A percentile compares a stretch with the other conserved stretches of the same genome.
phyloP scores from a whole-genome alignment of 73 alveolate species.

The Paramecium tetraurelia region DNA sequence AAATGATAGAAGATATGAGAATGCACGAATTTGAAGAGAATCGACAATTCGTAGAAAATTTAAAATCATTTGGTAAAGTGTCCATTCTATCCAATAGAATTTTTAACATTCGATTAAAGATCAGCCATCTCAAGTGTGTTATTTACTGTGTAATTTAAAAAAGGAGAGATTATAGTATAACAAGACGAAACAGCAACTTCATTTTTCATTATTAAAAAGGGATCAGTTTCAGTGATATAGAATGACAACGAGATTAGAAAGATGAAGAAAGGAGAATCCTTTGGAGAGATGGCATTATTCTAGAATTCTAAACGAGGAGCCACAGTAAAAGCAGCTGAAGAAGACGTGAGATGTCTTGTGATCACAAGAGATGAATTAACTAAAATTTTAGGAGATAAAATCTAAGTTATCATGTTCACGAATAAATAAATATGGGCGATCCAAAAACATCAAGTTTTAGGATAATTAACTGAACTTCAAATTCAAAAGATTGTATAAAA shows the following conservation, averaged over 20 bases:
- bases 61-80: conserved; percentile 48
- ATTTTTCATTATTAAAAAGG: conserved; percentile 56
- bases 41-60: conserved; percentile 42
- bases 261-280: conserved; percentile 71
- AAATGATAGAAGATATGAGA: conserved; percentile 58
- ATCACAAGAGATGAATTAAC: conserved; percentile 56
- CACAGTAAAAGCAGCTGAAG: conserved; percentile 67
- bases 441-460: neutral
- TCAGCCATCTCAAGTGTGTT: conserved; percentile 9
- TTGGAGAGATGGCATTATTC: conserved; percentile 77
- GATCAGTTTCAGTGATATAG: conserved; percentile 42
- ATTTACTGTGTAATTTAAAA: conserved; percentile 29
- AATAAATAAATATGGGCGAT: conserved; percentile 59
- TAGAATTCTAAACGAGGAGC: conserved; percentile 75
- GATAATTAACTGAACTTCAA: conserved; percentile 29
- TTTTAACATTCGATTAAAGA: conserved; percentile 31
- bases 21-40: conserved; percentile 55
- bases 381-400: conserved; percentile 57
- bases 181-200: conserved; percentile 60
- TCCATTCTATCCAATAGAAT: neutral
- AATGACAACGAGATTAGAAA: conserved; percentile 56
- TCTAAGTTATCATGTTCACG: conserved; percentile 26
- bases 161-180: conserved; percentile 54
- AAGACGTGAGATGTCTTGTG: conserved; percentile 60
- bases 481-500: neutral